Percentiles rank a stretch among this genome's conserved stretches.
These are phyloP conservation scores for Crotalaria pallida DNA, from an alignment of 306 rosid genomes.

Conservation along the genomic window DNA sequence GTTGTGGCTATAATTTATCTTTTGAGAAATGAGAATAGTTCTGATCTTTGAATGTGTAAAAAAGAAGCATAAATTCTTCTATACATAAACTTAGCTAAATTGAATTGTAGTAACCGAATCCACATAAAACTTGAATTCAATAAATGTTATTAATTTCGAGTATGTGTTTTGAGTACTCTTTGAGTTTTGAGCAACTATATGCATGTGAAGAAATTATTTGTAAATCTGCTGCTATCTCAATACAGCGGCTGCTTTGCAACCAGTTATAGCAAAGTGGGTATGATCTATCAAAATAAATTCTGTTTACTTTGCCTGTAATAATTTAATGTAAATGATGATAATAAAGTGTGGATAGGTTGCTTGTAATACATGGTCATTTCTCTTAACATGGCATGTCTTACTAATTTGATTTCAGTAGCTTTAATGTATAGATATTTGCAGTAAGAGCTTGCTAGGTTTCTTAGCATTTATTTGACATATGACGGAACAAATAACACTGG, in stretches of 20 bases:
- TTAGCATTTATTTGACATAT: background rate
- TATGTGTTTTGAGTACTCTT: background rate
- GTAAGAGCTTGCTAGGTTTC: background rate
- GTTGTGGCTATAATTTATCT: background rate
- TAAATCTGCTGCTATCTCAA: background rate
- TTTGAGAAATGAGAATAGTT: background rate
- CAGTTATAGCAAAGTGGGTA: background rate
- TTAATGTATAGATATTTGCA: background rate
- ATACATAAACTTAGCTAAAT: too few relatives aligned
- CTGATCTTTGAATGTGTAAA: background rate
- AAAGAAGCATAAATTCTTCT: background rate
- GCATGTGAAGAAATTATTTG: background rate
- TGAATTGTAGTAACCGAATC: background rate
- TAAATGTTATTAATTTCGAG: too few relatives aligned
- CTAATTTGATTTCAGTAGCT: background rate
- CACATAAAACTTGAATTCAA: background rate
- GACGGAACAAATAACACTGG: too few relatives aligned
- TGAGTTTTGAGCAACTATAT: background rate
- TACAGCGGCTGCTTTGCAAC: background rate
- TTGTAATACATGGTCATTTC: background rate
- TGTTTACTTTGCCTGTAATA: background rate
- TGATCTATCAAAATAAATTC: background rate
- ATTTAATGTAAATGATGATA: background rate
- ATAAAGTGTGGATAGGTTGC: background rate
- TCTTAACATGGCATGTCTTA: background rate